Percentiles rank a stretch among this genome's conserved stretches.
Conservation (phyloP, 1,284 basidiomycete genomes). For the Pulveroboletus sp. region DNA sequence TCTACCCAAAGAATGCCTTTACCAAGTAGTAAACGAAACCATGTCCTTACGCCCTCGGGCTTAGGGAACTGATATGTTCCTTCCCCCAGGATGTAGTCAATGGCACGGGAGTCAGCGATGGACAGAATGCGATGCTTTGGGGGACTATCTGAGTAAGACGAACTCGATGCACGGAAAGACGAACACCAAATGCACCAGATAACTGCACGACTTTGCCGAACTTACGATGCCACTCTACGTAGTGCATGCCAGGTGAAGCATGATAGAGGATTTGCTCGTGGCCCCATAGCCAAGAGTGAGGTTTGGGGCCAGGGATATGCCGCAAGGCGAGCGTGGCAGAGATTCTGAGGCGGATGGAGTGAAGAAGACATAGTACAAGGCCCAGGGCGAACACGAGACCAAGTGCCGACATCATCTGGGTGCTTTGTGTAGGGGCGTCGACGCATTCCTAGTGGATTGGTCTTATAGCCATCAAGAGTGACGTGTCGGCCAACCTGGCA, state of each 20-base stretch:
- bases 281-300: slow-evolving; percentile 55
- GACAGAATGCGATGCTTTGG: slow-evolving; percentile 55
- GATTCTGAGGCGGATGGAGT: slow-evolving; percentile 26
- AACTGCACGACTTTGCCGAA: slow-evolving; percentile 56
- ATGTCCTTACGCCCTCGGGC: slow-evolving; percentile 56
- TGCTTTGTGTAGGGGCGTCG: not conserved
- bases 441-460: not conserved
- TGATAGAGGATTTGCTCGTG: slow-evolving; percentile 57
- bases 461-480: slow-evolving; percentile 20
- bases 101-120: slow-evolving; percentile 52
- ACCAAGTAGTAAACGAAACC: slow-evolving; percentile 58
- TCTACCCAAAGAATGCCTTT: slow-evolving; percentile 65
- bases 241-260: slow-evolving; percentile 47
- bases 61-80: slow-evolving; percentile 58
- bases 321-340: slow-evolving; percentile 37
- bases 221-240: slow-evolving; percentile 50
- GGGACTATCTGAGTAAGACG: slow-evolving; percentile 7
- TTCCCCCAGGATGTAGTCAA: slow-evolving; percentile 53
- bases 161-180: not conserved
- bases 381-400: slow-evolving; percentile 17
- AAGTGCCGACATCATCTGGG: slow-evolving; percentile 18
- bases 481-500: slow-evolving; percentile 17
- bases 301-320: slow-evolving; percentile 49
- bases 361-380: slow-evolving; percentile 24
- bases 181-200: slow-evolving; percentile 55